Evolutionary conservation across 768 basidiomycete species (phyloP).

Genomic region (Ramaria sp.): DNA sequence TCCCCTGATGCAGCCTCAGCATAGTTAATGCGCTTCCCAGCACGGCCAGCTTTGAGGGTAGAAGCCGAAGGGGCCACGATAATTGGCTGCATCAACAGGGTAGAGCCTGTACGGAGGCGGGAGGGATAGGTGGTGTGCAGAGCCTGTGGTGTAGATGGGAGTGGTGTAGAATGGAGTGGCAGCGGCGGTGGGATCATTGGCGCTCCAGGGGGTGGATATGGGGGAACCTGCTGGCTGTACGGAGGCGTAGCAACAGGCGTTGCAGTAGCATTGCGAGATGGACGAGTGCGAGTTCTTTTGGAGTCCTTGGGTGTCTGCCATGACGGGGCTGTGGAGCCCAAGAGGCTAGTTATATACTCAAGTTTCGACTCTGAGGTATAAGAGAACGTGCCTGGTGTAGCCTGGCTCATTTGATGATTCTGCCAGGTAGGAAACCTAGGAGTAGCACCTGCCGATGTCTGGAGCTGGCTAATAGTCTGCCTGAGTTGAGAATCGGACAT

Average conservation of each 20-base stretch:
- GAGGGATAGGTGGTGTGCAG: constrained; percentile 76
- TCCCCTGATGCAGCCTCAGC: constrained; percentile 80
- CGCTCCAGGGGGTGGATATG: background rate
- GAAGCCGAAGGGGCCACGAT: constrained; percentile 24
- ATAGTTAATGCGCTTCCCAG: constrained; percentile 73
- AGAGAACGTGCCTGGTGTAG: background rate
- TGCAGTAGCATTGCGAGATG: constrained; percentile 1
- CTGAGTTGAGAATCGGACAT: constrained; percentile 8
- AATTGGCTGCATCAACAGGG: constrained; percentile 86
- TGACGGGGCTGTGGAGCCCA: background rate
- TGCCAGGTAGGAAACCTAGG: constrained; percentile 7
- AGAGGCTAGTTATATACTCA: background rate
- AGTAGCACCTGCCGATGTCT: constrained; percentile 6
- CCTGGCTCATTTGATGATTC: background rate
- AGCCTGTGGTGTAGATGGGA: constrained; percentile 60
- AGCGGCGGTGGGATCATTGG: constrained; percentile 32
- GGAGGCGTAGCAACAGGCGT: constrained; percentile 1
- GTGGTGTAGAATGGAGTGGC: constrained; percentile 21
- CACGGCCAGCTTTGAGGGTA: constrained; percentile 29
- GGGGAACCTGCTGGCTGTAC: background rate
- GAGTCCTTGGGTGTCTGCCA: constrained; percentile 6
- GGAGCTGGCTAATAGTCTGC: constrained; percentile 7
- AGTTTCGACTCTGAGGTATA: background rate
- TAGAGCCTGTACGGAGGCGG: constrained; percentile 81
- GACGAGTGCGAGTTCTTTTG: constrained; percentile 5